A percentile compares a stretch with the other conserved stretches of the same genome.
Evolutionary conservation across 352 stramenopile species (phyloP).

Genomic region (Globisporangium spiculum): DNA sequence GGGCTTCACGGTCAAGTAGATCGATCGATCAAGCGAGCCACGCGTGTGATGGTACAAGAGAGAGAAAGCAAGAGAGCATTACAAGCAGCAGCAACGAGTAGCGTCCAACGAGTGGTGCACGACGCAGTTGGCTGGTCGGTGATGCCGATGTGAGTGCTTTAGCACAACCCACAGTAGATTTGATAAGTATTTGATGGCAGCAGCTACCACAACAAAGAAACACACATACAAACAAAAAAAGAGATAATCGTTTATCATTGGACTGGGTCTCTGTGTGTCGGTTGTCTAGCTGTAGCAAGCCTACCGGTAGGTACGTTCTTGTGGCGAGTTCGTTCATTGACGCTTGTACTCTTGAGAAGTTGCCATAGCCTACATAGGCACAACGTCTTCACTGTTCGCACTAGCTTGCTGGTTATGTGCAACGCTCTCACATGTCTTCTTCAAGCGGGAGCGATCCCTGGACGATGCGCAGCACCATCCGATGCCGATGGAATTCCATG

Average conservation of each 20-base stretch:
- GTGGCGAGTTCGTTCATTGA: background rate
- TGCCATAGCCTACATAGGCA: background rate
- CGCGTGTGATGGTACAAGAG: background rate
- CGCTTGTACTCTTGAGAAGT: background rate
- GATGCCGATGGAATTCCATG: slow-evolving; percentile 82
- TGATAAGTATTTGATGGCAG: slow-evolving; percentile 14
- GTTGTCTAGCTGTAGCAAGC: background rate
- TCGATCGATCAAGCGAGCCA: background rate
- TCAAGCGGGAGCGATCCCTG: slow-evolving; percentile 60
- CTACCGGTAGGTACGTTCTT: background rate
- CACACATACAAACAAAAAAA: slow-evolving; percentile 1
- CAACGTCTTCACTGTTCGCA: background rate
- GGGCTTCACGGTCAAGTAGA: slow-evolving; percentile 93
- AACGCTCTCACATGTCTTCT: slow-evolving; percentile 52
- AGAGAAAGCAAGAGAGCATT: background rate
- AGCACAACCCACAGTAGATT: background rate
- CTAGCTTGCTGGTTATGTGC: background rate
- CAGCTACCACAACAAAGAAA: background rate
- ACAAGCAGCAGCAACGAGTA: background rate
- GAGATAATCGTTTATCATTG: slow-evolving; percentile 4
- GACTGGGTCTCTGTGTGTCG: background rate
- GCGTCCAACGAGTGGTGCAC: background rate
- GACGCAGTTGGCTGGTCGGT: background rate
- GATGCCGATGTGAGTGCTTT: background rate
- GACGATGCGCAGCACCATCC: slow-evolving; percentile 76